phyloP scores from a whole-genome alignment of 805 yeast genomes.

The Alloascoidea hylecoeti region DNA sequence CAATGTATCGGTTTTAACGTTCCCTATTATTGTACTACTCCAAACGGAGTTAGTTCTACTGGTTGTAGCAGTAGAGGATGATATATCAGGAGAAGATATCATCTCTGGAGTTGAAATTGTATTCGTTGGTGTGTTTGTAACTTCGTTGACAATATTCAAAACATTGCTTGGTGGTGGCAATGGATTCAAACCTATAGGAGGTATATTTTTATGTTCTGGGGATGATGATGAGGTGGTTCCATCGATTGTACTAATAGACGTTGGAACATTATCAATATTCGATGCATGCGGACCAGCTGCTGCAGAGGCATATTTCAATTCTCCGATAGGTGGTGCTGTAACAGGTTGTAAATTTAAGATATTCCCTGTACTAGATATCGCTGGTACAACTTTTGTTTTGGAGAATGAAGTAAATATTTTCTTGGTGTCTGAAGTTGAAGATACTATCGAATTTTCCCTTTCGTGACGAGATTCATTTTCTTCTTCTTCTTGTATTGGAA shows the following conservation, averaged over 20 bases:
- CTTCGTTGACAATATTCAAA: conserved; percentile 2
- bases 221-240: conserved; percentile 5
- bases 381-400: conserved; percentile 5
- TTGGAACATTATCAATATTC: not conserved
- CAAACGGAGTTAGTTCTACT: conserved; percentile 2
- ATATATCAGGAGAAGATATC: not conserved
- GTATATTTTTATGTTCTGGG: too few relatives aligned
- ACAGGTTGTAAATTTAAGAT: conserved; percentile 38
- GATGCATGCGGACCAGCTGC: conserved; percentile 28
- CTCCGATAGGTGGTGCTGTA: conserved; percentile 37
- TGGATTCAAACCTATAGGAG: conserved; percentile 5
- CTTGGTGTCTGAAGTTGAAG: conserved; percentile 15
- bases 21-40: not conserved
- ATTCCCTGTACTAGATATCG: conserved; percentile 7
- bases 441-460: conserved; percentile 4
- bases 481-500: conserved; percentile 23
- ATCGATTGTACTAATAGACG: conserved; percentile 10
- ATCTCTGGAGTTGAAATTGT: not conserved
- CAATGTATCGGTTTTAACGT: not conserved
- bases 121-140: conserved; percentile 2
- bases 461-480: conserved; percentile 21
- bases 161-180: conserved; percentile 5
- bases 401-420: conserved; percentile 13
- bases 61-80: not conserved
- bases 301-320: conserved; percentile 41